phyloP scores from a whole-genome alignment of 768 basidiomycete species.

The Russula olivacea region DNA sequence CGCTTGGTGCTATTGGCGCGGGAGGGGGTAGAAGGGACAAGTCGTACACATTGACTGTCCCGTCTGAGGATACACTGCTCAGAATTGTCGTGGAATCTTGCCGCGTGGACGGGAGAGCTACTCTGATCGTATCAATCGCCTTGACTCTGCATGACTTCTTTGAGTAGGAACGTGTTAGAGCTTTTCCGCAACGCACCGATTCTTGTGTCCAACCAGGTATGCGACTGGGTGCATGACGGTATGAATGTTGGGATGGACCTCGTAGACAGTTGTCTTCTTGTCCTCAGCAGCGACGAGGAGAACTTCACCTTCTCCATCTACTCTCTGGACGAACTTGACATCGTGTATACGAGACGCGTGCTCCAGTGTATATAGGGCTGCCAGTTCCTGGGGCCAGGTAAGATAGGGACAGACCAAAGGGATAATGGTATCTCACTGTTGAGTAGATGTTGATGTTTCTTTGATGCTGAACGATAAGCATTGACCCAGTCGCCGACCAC shows the following conservation, averaged over 20 bases:
- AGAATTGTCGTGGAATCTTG: constrained; percentile 52
- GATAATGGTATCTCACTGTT: constrained; percentile 44
- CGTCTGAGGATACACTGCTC: constrained; percentile 85
- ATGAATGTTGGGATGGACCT: constrained; percentile 43
- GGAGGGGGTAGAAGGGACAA: constrained; percentile 41
- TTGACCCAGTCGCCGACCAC: constrained; percentile 73
- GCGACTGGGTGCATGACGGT: constrained; percentile 56
- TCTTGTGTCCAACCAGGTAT: constrained; percentile 71
- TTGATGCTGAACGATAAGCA: constrained; percentile 75
- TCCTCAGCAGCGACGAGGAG: constrained; percentile 87
- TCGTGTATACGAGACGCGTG: constrained; percentile 85
- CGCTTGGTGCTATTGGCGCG: constrained; percentile 24
- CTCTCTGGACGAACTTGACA: constrained; percentile 63
- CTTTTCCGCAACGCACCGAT: constrained; percentile 53
- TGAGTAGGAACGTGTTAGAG: constrained; percentile 5
- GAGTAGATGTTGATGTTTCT: constrained; percentile 77
- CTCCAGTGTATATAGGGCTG: constrained; percentile 59
- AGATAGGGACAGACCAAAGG: neutral
- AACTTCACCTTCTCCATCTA: constrained; percentile 54
- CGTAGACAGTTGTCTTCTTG: constrained; percentile 78
- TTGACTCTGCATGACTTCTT: constrained; percentile 54
- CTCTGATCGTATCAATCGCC: constrained; percentile 60
- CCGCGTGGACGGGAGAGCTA: constrained; percentile 45
- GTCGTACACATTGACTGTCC: constrained; percentile 74
- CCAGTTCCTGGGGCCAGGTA: constrained; percentile 58